phyloP scores from a whole-genome alignment of 352 stramenopile genomes.

The Phytopythium cucurbitacearum region DNA sequence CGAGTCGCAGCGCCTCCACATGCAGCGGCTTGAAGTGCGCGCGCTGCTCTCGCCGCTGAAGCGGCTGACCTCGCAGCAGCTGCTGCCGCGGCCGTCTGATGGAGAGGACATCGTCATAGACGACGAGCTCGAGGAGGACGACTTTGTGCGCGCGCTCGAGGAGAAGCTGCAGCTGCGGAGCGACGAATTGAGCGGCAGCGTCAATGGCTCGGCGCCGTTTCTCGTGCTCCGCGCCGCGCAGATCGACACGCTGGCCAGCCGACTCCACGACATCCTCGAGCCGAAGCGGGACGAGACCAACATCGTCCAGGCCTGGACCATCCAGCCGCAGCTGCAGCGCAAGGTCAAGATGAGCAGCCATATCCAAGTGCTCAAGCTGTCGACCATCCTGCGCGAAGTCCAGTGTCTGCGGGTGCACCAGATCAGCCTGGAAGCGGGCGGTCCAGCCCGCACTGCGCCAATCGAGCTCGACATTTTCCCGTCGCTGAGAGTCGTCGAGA shows the following conservation, averaged over 20 bases:
- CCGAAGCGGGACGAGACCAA: slow-evolving; percentile 68
- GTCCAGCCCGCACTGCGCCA: slow-evolving; percentile 2
- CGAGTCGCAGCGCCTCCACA: slow-evolving; percentile 5
- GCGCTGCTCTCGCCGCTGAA: slow-evolving; percentile 34
- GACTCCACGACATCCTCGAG: slow-evolving; percentile 69
- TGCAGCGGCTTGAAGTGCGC: slow-evolving; percentile 59
- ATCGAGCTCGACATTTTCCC: slow-evolving; percentile 84
- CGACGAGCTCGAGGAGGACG: slow-evolving; percentile 41
- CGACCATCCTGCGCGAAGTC: slow-evolving; percentile 77
- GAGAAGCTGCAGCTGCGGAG: slow-evolving; percentile 65
- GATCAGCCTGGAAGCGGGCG: slow-evolving; percentile 5
- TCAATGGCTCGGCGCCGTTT: slow-evolving; percentile 22
- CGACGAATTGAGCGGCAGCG: slow-evolving; percentile 17
- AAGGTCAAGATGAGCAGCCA: slow-evolving; percentile 74
- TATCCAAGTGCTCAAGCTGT: slow-evolving; percentile 85
- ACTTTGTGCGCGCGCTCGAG: slow-evolving; percentile 62
- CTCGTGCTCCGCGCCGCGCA: slow-evolving; percentile 65
- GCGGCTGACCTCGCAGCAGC: slow-evolving; percentile 4
- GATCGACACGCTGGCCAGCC: slow-evolving; percentile 61
- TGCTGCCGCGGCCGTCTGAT: neutral
- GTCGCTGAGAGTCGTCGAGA: slow-evolving; percentile 61
- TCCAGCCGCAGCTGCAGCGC: slow-evolving; percentile 53
- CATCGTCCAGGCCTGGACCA: slow-evolving; percentile 70
- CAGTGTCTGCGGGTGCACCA: slow-evolving; percentile 60
- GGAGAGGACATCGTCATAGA: slow-evolving; percentile 44